phyloP scores from a whole-genome alignment of 495 filamentous ascomycete species.

The Sordaria brevicollis region DNA sequence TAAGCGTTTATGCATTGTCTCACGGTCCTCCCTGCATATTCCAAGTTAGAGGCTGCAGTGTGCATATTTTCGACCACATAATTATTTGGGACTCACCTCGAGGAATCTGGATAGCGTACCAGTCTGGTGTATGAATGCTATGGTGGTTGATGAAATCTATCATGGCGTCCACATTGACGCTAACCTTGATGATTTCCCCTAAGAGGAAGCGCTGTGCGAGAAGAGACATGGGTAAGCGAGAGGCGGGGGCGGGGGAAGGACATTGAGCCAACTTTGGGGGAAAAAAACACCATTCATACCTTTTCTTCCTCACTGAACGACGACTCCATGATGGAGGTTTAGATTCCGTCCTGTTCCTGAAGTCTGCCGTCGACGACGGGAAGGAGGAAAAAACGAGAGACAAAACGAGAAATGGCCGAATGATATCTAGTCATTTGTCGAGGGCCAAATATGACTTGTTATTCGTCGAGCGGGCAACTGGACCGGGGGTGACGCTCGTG shows the following conservation, averaged over 20 bases:
- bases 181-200: slow-evolving; percentile 44
- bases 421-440: slow-evolving; percentile 32
- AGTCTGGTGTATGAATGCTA: slow-evolving; percentile 29
- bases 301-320: slow-evolving; percentile 39
- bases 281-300: slow-evolving; percentile 24
- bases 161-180: slow-evolving; percentile 31
- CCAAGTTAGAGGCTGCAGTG: slow-evolving; percentile 12
- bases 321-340: slow-evolving; percentile 31
- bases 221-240: slow-evolving; percentile 3
- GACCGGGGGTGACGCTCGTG: slow-evolving; percentile 15
- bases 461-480: neutral
- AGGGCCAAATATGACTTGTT: slow-evolving; percentile 18
- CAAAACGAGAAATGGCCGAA: slow-evolving; percentile 13
- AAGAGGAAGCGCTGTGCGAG: slow-evolving; percentile 40
- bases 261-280: slow-evolving; percentile 1
- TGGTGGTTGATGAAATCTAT: slow-evolving; percentile 40
- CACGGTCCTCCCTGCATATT: slow-evolving; percentile 36
- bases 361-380: slow-evolving; percentile 15
- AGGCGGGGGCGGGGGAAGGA: slow-evolving; percentile 3
- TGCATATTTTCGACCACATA: neutral
- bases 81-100: slow-evolving; percentile 25
- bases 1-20: slow-evolving; percentile 33
- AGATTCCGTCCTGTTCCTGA: too few species aligned
- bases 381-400: slow-evolving; percentile 13
- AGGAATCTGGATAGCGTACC: slow-evolving; percentile 37